These are phyloP conservation scores for Gynostemma pentaphyllum DNA, from an alignment of 306 rosid species.

Conservation along the genomic window DNA sequence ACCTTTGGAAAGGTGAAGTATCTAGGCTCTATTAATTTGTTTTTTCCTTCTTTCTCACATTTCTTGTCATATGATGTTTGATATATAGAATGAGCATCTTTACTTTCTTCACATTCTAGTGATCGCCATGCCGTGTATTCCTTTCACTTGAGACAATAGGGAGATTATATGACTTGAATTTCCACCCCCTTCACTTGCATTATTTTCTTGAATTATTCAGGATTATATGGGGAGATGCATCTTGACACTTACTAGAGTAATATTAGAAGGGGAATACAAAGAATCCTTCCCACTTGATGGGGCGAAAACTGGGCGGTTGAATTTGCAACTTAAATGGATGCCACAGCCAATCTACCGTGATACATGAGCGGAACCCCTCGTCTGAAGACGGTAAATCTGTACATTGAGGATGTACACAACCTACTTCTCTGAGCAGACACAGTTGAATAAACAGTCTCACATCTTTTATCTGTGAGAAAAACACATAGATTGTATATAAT, in stretches of 20 bases:
- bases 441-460: slow-evolving; percentile 1
- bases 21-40: neutral
- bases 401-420: neutral
- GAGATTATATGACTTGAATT: neutral
- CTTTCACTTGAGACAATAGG: neutral
- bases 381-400: neutral
- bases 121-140: neutral
- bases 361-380: slow-evolving; percentile 20
- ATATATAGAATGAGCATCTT: neutral
- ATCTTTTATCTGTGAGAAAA: slow-evolving; percentile 3
- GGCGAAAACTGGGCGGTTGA: slow-evolving; percentile 74
- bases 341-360: slow-evolving; percentile 86
- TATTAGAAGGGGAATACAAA: slow-evolving; percentile 76
- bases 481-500: slow-evolving; percentile 2
- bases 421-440: slow-evolving; percentile 1
- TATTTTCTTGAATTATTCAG: slow-evolving; percentile 23
- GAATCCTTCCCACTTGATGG: slow-evolving; percentile 63
- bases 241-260: slow-evolving; percentile 77
- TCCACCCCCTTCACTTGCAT: neutral
- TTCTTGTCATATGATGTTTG: neutral
- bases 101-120: neutral
- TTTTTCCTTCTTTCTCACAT: neutral
- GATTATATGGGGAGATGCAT: slow-evolving; percentile 91
- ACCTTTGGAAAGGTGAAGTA: slow-evolving; percentile 84
- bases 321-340: slow-evolving; percentile 81